These are phyloP conservation scores for Neospermospora avenae DNA, from an alignment of 2,329 filamentous ascomycete genomes.

Conservation along the genomic window DNA sequence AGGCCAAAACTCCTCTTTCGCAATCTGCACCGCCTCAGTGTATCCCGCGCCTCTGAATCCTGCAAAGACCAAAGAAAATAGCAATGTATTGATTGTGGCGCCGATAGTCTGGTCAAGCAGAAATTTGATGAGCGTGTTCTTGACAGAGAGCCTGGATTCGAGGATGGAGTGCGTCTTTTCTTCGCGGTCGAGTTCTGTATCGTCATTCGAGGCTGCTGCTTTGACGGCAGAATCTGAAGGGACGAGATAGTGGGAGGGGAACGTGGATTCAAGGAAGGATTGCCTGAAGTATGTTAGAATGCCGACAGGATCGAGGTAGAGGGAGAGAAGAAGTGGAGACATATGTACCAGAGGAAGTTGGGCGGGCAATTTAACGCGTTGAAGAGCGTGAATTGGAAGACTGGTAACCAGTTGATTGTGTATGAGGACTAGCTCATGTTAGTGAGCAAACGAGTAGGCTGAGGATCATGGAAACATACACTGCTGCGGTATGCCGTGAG, in stretches of 20 bases:
- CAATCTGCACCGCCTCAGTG: conserved; percentile 41
- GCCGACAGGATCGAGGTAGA: neutral
- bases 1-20: conserved; percentile 56
- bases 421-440: conserved; percentile 49
- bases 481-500: conserved; percentile 59
- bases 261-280: conserved; percentile 68
- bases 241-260: conserved; percentile 59
- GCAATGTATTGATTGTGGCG: conserved; percentile 60
- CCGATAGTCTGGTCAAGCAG: conserved; percentile 66
- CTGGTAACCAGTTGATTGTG: conserved; percentile 60
- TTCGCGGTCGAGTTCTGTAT: conserved; percentile 41
- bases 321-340: neutral
- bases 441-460: conserved; percentile 7
- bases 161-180: conserved; percentile 43
- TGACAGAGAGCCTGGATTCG: conserved; percentile 53
- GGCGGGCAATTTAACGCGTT: conserved; percentile 71
- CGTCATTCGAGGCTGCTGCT: conserved; percentile 40
- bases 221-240: conserved; percentile 41
- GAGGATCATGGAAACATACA: conserved; percentile 41
- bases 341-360: conserved; percentile 71
- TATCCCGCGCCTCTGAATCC: conserved; percentile 40
- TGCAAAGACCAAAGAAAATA: conserved; percentile 57
- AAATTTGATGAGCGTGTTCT: conserved; percentile 66
- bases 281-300: conserved; percentile 53
- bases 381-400: conserved; percentile 76